Evolutionary conservation across 2,329 filamentous ascomycete genomes (phyloP), one percentile per base, ranked within the genome.

Genomic region (Diaporthe eres): DNA sequence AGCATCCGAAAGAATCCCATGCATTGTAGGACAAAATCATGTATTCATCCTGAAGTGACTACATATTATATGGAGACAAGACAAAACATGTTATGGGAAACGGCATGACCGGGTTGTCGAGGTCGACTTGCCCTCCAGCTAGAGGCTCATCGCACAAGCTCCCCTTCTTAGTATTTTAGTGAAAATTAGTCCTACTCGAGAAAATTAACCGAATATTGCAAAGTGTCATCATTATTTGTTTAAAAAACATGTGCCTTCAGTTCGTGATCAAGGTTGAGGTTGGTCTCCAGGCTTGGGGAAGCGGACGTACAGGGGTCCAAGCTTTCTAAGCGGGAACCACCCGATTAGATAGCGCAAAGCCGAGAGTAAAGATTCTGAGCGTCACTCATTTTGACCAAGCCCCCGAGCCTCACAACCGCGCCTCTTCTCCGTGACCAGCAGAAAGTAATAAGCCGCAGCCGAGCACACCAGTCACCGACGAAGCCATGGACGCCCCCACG

Each of bases 401-500:
- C 47, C 31, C 44, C 19, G 17, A 71, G 53, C 37, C 34, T 37
- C 55, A 44, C 31, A 34, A 39, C 55, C 7, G 57, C 70, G 22
- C 55, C 28, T n/a, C 42, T 1, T 12, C 22, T 15, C 15, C 22
- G 4, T 19, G 3, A 37, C n/a, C 25, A 57, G 15, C 28, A 44
- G 28, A 28, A 70, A 25, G 17, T 19, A 49, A 22, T 44, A 39
- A 42, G 55, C 47, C n/a, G 17, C 31, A 31, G 3, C 34, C 15
- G 10, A 25, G 8, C 7, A 13, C 25, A 73, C 12, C 71, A 31
- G n/a, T 19, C 42, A 31, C n/a, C 47, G 47, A 53, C 47, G 31
- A 73, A 63, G 37, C 65, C 49, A 77, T 77, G 76, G 76, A 77
- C 63, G 12, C 60, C 34, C 34, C 79, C 49, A 72, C 67, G 34